Evolutionary conservation across 257 asterid genomes (phyloP), one percentile per base, ranked within the genome.

Genomic region (Prunella vulgaris): DNA sequence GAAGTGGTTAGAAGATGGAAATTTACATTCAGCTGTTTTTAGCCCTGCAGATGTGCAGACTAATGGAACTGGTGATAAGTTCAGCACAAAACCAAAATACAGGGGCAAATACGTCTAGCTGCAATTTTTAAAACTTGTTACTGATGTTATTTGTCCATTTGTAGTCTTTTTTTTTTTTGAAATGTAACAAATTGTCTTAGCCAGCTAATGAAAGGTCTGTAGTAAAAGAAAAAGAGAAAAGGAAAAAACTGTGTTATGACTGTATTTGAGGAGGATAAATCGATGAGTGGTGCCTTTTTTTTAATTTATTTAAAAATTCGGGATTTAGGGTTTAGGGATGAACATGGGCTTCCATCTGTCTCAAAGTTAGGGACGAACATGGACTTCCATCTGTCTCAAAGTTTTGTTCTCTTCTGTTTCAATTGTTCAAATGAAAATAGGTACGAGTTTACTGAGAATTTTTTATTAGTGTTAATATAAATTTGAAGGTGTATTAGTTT

Each of bases 1-100:
- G 74, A 94, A 94, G 86, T 94, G 96, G 97, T 62, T 94, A 54
- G 97, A 94, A 77, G 99, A 94, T 21, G 99, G 99, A 3, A 91
- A 85, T 73, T 78, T 94, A 54, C 99, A 86, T 84, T 94, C 99
- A n/a, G 97, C 93, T 0, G 90, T 94, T 72, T 87, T 94, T 66
- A 84, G 93, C 71, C 96, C 96, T 35, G 72, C 79, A 4, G 91
- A 91, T 42, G 37, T 24, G 4, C 80, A 75, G 51, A 28, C 53
- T 38, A 82, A 82, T 33, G 86, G 84, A 18, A 10, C 68, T 0
- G 84, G 78, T 22, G 96, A 90, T 0, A 88, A 85, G 69, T 53
- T 63, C 60, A 72, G 85, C 77, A 66, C 84, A 14, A 93, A 90
- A 82, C 95, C 90, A 0, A 93, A 85, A 75, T 93, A 93, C 58